Base-by-base conservation (phyloP, 140 eudicot genomes). In the Oenanthe javanica region DNA sequence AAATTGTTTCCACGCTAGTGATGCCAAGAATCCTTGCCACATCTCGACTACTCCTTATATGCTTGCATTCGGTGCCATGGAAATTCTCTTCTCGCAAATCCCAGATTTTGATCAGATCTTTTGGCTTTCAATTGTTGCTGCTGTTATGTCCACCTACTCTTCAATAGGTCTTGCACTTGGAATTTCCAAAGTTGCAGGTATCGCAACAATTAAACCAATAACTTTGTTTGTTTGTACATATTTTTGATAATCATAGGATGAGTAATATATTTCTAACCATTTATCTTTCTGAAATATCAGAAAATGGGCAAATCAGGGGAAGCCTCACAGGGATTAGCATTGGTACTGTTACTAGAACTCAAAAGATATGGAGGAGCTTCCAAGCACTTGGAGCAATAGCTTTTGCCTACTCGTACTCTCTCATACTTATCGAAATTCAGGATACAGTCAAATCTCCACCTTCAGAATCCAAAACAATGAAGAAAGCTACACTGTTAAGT, bases 121-220 rank as follows among this genome's bases (percentile, higher is more conserved):
- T 73, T 88, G 93, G 96, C 84, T 88, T 9, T 88, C 93, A 0
- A 84, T 87, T 47, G 89, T 90, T 69, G 92, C 92, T 27, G 92
- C 92, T 7, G 85, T 88, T 49, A 90, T 90, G 95, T 89, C 93
- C 84, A 88, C 96, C 45, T 90, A 88, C 87, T 88, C 93, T 36
- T 83, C 88, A 51, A 85, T 90, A 10, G 96, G 93, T 61, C 87
- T 90, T 63, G 89, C 83, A 43, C 91, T 90, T 4, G 93, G 91
- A 3, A 70, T 90, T 36, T 85, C 88, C 79, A 84, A 89, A 84
- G 84, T 89, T 75, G 83, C 86, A 18, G 91, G 92, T 88, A 77
- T 12, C 0, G 12, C 23, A 27, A 27, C 10, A 0, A 40, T 40
- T 2, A 45, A 18, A 73, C 52, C 19, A 5, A 42, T 46, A 31